These are phyloP conservation scores for Phytopythium mirpurense DNA, from an alignment of 352 stramenopile species.

Conservation along the genomic window DNA sequence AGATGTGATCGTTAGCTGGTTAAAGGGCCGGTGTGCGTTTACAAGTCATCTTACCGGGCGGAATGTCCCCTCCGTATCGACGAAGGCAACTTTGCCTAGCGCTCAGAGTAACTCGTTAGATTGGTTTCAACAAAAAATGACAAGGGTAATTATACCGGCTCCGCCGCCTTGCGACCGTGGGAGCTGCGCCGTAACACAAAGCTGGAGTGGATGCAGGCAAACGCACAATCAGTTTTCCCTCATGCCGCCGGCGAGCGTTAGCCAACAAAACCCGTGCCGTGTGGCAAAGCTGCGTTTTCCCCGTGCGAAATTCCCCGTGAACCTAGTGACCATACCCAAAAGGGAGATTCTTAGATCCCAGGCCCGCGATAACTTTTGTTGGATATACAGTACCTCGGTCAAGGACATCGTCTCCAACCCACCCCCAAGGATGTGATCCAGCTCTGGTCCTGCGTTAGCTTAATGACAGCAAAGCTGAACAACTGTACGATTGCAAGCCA, in stretches of 20 bases:
- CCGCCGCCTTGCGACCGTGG: slow-evolving; percentile 74
- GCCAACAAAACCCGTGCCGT: slow-evolving; percentile 42
- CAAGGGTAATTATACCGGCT: slow-evolving; percentile 34
- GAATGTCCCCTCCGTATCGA: slow-evolving; percentile 94
- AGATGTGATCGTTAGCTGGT: neutral
- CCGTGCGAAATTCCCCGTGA: slow-evolving; percentile 91
- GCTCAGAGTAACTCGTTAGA: neutral
- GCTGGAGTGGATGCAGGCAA: slow-evolving; percentile 13
- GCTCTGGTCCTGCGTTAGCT: slow-evolving; percentile 25
- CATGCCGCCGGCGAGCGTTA: neutral
- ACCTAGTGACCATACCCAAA: slow-evolving; percentile 30
- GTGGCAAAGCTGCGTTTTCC: slow-evolving; percentile 94
- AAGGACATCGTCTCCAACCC: slow-evolving; percentile 89
- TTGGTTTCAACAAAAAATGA: neutral
- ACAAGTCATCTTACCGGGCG: slow-evolving; percentile 40
- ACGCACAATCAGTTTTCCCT: neutral
- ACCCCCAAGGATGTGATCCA: slow-evolving; percentile 83
- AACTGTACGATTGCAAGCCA: neutral
- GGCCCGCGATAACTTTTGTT: too few species aligned
- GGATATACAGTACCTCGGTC: too few species aligned
- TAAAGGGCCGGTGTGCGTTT: neutral
- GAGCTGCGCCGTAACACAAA: slow-evolving; percentile 83
- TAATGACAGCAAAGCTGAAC: slow-evolving; percentile 7
- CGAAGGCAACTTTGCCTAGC: slow-evolving; percentile 75
- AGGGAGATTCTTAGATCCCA: too few species aligned